Evolutionary conservation across 768 basidiomycete species (phyloP).

Genomic region (Collybia sp.): DNA sequence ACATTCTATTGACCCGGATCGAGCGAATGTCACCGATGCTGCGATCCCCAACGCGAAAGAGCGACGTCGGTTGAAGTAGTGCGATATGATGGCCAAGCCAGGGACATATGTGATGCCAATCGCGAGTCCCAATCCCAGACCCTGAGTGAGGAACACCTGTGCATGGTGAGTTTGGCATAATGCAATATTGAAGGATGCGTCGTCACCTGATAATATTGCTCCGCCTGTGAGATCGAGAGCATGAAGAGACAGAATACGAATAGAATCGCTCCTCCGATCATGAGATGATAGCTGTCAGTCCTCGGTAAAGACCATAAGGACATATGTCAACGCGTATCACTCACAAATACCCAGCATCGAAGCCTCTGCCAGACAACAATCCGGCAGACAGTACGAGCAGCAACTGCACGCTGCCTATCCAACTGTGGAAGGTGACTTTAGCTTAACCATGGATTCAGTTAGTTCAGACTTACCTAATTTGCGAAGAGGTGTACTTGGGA

Average conservation of each 20-base stretch:
- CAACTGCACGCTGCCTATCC: constrained; percentile 24
- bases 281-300: constrained; percentile 17
- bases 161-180: background rate
- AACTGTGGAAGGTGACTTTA: constrained; percentile 14
- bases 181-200: background rate
- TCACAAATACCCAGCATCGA: constrained; percentile 22
- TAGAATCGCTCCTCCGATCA: constrained; percentile 21
- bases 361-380: constrained; percentile 17
- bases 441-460: background rate
- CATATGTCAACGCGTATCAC: background rate
- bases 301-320: background rate
- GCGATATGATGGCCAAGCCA: constrained; percentile 39
- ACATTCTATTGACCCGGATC: constrained; percentile 7
- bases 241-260: constrained; percentile 26
- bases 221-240: constrained; percentile 22
- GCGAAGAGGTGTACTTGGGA: constrained; percentile 15
- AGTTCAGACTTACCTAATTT: constrained; percentile 14
- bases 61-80: constrained; percentile 42
- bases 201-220: constrained; percentile 24
- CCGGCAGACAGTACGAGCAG: constrained; percentile 17
- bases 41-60: constrained; percentile 47
- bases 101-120: constrained; percentile 43
- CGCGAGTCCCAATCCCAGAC: constrained; percentile 42
- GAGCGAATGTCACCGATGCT: constrained; percentile 25
- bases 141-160: constrained; percentile 45